Evolutionary conservation across 1,284 basidiomycete species (phyloP).

Genomic region (Tremellales sp.): DNA sequence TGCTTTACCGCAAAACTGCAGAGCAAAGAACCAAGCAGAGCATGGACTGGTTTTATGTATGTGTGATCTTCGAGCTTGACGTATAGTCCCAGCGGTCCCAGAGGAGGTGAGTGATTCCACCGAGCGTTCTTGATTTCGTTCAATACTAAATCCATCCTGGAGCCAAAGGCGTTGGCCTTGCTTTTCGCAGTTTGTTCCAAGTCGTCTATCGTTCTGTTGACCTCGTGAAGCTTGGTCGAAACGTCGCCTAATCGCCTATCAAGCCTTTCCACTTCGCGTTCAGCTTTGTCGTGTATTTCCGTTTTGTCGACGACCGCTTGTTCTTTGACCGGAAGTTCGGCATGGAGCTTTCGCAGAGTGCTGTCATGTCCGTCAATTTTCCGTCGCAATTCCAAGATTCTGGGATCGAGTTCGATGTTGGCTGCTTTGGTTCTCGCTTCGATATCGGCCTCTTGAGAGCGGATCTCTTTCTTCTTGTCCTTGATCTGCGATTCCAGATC

Average conservation of each 20-base stretch:
- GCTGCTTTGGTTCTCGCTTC: conserved; percentile 18
- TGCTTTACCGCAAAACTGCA: conserved; percentile 75
- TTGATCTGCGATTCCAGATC: not conserved
- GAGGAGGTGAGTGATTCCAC: conserved; percentile 68
- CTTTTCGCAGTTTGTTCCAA: conserved; percentile 13
- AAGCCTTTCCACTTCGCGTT: conserved; percentile 16
- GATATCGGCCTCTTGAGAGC: conserved; percentile 16
- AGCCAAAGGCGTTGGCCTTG: conserved; percentile 41
- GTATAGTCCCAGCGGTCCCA: conserved; percentile 80
- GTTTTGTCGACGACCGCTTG: conserved; percentile 71
- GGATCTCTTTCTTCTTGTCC: conserved; percentile 11
- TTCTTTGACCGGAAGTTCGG: conserved; percentile 45
- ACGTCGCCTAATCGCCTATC: conserved; percentile 51
- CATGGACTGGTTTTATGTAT: conserved; percentile 67
- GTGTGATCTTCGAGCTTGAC: conserved; percentile 67
- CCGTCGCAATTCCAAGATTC: not conserved
- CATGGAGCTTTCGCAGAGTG: not conserved
- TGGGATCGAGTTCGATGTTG: conserved; percentile 2
- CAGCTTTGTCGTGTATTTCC: conserved; percentile 59
- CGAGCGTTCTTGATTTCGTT: conserved; percentile 56
- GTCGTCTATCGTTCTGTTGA: conserved; percentile 11
- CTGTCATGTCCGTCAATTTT: not conserved
- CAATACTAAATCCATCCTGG: conserved; percentile 44
- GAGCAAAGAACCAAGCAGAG: conserved; percentile 61
- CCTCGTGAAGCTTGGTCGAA: conserved; percentile 2